Conservation (phyloP, 495 filamentous ascomycete genomes). For the Lepidopterella palustris region DNA sequence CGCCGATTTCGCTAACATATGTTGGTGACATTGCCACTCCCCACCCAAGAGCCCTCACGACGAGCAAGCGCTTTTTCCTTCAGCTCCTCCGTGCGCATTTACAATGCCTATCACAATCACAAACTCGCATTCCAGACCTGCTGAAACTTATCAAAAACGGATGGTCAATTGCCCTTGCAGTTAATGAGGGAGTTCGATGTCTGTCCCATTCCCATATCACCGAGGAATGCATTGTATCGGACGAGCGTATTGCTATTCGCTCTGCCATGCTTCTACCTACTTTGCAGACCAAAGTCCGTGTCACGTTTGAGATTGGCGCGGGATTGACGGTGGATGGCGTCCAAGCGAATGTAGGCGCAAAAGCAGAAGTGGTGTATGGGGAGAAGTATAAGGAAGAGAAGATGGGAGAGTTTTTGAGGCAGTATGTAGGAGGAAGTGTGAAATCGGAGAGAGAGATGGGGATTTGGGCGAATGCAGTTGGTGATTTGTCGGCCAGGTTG, state of each 20-base stretch:
- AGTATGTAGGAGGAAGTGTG: constrained; percentile 41
- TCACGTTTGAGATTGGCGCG: constrained; percentile 48
- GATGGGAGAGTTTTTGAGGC: constrained; percentile 54
- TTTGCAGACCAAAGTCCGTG: constrained; percentile 55
- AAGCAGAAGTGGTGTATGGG: constrained; percentile 57
- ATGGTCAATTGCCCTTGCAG: constrained; percentile 53
- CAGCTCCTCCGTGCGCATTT: constrained; percentile 55
- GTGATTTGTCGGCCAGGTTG: constrained; percentile 51
- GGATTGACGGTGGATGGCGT: constrained; percentile 35
- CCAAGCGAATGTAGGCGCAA: constrained; percentile 32
- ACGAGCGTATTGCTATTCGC: constrained; percentile 49
- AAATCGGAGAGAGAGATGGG: constrained; percentile 30
- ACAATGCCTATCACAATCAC: constrained; percentile 45
- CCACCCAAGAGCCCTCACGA: constrained; percentile 36
- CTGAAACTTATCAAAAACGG: constrained; percentile 48
- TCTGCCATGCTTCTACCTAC: constrained; percentile 50
- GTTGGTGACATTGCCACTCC: constrained; percentile 40
- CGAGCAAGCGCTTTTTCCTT: constrained; percentile 65
- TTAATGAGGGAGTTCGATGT: constrained; percentile 49
- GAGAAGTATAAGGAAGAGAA: constrained; percentile 58
- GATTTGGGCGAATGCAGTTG: constrained; percentile 51
- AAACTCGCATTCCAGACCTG: constrained; percentile 48
- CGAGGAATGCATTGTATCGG: constrained; percentile 47
- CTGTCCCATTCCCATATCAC: constrained; percentile 51
- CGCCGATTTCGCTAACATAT: constrained; percentile 44